Evolutionary conservation across 305 asterid genomes (phyloP).

Genomic region (Lippia alba): DNA sequence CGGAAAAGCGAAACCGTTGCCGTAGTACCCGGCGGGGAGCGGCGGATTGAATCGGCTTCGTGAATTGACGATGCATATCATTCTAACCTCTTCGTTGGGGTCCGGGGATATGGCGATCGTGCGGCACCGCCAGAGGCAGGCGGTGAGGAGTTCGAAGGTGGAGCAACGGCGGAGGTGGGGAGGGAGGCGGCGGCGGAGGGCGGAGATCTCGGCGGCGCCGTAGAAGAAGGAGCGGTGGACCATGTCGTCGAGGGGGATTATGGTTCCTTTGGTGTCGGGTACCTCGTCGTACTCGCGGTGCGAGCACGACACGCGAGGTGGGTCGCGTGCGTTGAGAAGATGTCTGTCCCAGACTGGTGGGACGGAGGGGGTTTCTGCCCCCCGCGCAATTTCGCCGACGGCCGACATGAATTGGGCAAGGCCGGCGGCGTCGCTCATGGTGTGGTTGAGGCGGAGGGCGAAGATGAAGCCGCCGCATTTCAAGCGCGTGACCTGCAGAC

Average conservation of each 20-base stretch:
- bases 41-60: slow-evolving; percentile 50
- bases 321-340: slow-evolving; percentile 52
- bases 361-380: slow-evolving; percentile 50
- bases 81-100: slow-evolving; percentile 52
- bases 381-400: slow-evolving; percentile 62
- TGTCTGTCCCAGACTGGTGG: slow-evolving; percentile 67
- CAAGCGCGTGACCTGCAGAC: slow-evolving; percentile 63
- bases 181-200: slow-evolving; percentile 56
- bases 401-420: slow-evolving; percentile 61
- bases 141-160: slow-evolving; percentile 59
- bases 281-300: slow-evolving; percentile 60
- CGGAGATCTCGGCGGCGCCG: slow-evolving; percentile 54
- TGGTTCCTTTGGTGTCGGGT: slow-evolving; percentile 58
- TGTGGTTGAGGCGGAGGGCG: slow-evolving; percentile 68
- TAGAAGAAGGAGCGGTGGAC: slow-evolving; percentile 67
- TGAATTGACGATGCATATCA: slow-evolving; percentile 53
- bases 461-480: slow-evolving; percentile 64
- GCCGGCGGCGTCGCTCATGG: slow-evolving; percentile 67
- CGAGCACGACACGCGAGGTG: slow-evolving; percentile 46
- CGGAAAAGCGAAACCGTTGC: slow-evolving; percentile 56
- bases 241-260: slow-evolving; percentile 61
- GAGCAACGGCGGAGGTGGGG: slow-evolving; percentile 46
- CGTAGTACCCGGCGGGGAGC: slow-evolving; percentile 59
- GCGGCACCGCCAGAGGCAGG: slow-evolving; percentile 77
- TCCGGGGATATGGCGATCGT: slow-evolving; percentile 62